Conservation (phyloP, 2,329 filamentous ascomycete species). For the Metarhizium brunneum region DNA sequence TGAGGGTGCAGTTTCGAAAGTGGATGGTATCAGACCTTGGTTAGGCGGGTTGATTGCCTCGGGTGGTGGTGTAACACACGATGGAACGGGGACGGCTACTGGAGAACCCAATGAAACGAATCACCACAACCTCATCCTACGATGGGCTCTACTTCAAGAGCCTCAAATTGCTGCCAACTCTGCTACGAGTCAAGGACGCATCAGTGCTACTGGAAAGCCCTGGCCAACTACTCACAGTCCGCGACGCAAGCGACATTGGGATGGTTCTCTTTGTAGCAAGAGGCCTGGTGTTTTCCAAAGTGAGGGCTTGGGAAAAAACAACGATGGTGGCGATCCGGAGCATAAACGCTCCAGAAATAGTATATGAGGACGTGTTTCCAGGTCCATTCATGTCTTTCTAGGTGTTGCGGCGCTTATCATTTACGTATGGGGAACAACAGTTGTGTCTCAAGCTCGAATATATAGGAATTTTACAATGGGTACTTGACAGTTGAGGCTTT, state of each 20-base stretch:
- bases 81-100: too few species aligned
- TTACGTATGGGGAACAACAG: too few species aligned
- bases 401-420: too few species aligned
- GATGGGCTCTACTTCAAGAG: constrained; percentile 4
- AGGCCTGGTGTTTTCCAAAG: neutral
- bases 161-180: constrained; percentile 2
- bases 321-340: neutral
- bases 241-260: constrained; percentile 1
- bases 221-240: neutral
- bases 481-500: too few species aligned
- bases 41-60: neutral
- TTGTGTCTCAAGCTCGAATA: too few species aligned
- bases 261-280: neutral
- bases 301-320: too few species aligned
- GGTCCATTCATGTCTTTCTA: neutral
- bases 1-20: neutral
- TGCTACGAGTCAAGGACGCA: neutral
- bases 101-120: neutral
- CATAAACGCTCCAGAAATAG: neutral
- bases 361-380: neutral
- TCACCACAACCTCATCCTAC: constrained; percentile 1
- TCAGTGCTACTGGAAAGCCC: neutral
- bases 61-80: neutral
- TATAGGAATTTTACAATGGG: too few species aligned
- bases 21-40: neutral